Conservation (phyloP, 768 basidiomycete species). For the Lentinus brumalis region DNA sequence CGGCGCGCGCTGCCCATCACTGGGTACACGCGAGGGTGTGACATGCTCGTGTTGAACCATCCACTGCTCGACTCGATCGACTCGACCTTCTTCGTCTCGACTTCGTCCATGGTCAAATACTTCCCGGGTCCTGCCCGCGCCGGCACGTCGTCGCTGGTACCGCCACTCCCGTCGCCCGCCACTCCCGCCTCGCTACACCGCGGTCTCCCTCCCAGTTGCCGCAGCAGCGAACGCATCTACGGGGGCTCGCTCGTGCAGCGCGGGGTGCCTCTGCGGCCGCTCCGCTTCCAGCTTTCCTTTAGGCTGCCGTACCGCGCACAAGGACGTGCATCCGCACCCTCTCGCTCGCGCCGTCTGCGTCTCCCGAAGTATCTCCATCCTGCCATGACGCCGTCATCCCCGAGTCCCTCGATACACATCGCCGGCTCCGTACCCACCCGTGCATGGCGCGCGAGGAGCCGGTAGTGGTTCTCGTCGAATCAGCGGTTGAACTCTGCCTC, state of each 20-base stretch:
- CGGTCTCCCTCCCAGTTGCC: too few relatives aligned
- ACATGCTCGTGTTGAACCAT: too few relatives aligned
- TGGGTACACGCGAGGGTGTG: too few relatives aligned
- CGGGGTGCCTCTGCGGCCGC: slow-evolving; percentile 39
- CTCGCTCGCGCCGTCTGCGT: slow-evolving; percentile 20
- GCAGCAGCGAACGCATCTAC: slow-evolving; percentile 26
- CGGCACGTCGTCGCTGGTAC: too few relatives aligned
- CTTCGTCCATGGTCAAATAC: too few relatives aligned
- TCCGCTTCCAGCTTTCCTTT: slow-evolving; percentile 13
- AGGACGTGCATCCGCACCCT: background rate
- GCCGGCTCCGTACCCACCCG: slow-evolving; percentile 44
- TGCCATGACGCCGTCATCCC: background rate
- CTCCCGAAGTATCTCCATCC: background rate
- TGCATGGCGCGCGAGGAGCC: slow-evolving; percentile 41
- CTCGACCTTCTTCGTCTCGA: too few relatives aligned
- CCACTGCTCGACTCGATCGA: too few relatives aligned
- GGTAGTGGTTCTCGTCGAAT: slow-evolving; percentile 32
- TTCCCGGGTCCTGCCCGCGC: too few relatives aligned
- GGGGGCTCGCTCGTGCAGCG: slow-evolving; percentile 41
- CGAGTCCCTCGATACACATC: slow-evolving; percentile 38
- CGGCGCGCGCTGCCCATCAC: too few relatives aligned
- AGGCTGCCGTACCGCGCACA: background rate
- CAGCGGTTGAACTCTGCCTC: slow-evolving; percentile 32
- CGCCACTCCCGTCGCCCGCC: too few relatives aligned
- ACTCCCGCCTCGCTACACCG: too few relatives aligned